These are phyloP conservation scores for Verticillium nonalfalfae DNA, from an alignment of 2,329 filamentous ascomycete genomes.

Conservation along the genomic window DNA sequence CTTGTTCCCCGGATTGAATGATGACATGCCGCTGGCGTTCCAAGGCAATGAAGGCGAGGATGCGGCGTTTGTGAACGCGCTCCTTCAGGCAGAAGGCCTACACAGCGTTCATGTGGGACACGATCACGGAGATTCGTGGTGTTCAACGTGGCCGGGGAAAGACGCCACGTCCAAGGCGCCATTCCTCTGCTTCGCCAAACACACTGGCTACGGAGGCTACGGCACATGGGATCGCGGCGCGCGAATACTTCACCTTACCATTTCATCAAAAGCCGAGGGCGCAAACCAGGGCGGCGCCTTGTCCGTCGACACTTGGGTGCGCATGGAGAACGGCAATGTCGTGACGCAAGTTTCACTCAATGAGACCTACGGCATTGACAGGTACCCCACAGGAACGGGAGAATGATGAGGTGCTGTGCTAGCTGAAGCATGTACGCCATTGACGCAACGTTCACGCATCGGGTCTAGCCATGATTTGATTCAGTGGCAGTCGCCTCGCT, in stretches of 20 bases:
- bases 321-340: constrained; percentile 48
- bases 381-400: constrained; percentile 32
- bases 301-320: constrained; percentile 52
- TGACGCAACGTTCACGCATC: background rate
- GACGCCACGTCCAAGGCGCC: constrained; percentile 13
- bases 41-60: constrained; percentile 32
- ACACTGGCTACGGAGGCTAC: constrained; percentile 66
- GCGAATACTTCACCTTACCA: constrained; percentile 21
- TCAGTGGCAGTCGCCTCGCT: background rate
- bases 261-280: constrained; percentile 21
- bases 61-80: constrained; percentile 42
- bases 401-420: background rate
- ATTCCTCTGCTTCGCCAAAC: constrained; percentile 52
- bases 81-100: constrained; percentile 38
- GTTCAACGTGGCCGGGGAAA: constrained; percentile 18
- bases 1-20: constrained; percentile 25
- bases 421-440: background rate
- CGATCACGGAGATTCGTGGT: constrained; percentile 47
- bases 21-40: constrained; percentile 17
- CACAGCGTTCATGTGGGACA: constrained; percentile 49
- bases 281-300: constrained; percentile 21
- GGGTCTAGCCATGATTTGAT: background rate
- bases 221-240: constrained; percentile 57
- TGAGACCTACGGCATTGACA: constrained; percentile 49
- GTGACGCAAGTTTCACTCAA: constrained; percentile 51